Conservation (phyloP, 73 alveolate genomes). For the Blepharisma japonicum region DNA sequence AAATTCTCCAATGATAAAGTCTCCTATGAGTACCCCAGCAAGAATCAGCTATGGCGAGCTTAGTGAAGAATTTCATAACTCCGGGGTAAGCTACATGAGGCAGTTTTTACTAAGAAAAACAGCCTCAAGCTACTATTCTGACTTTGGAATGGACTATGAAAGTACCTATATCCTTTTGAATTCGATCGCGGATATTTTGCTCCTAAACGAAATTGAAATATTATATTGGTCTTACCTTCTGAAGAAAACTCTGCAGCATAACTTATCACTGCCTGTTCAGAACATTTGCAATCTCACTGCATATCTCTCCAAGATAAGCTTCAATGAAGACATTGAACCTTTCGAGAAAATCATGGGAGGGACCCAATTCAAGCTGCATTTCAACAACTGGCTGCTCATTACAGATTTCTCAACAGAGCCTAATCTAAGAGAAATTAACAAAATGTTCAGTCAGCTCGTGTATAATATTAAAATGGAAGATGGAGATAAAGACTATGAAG, state of each 20-base stretch:
- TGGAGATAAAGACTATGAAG: neutral
- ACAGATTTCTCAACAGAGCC: neutral
- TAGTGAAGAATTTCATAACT: no score
- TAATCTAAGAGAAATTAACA: neutral
- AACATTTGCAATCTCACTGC: neutral
- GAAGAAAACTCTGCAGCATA: neutral
- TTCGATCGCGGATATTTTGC: slow-evolving; percentile 5
- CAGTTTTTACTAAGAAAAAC: no score
- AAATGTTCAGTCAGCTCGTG: neutral
- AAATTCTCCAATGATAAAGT: no score
- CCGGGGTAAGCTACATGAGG: no score
- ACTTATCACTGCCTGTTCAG: neutral
- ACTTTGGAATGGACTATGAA: no score
- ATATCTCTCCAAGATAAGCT: neutral
- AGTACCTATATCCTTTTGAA: no score
- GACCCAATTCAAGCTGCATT: neutral
- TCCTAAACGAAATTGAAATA: neutral
- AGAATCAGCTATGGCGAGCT: no score
- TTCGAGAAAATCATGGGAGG: neutral
- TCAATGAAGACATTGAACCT: neutral
- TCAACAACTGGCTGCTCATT: slow-evolving; percentile 21
- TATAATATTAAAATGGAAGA: neutral
- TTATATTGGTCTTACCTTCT: neutral
- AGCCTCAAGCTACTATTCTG: no score
- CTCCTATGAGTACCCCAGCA: no score